Base-by-base conservation (phyloP, 73 alveolate genomes). In the Tetrahymena thermophila region DNA sequence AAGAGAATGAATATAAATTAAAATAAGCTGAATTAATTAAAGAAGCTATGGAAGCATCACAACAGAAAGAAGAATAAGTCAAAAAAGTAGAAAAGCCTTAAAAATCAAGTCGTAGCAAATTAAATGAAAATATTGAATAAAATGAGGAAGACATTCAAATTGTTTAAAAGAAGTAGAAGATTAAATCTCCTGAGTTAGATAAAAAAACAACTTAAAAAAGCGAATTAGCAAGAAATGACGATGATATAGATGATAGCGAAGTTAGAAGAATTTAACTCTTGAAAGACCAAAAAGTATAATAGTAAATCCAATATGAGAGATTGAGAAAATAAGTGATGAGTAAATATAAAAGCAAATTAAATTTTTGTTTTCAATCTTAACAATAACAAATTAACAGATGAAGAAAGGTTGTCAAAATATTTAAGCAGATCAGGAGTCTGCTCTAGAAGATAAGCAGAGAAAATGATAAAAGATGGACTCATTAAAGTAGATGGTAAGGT, bases 381-480 rank as follows among this genome's bases (percentile, higher is more conserved):
- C n/a, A 50, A 50, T 19, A 50, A 50, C 1, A n/a, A 31, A 71
- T 1, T n/a, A 19, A 71, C 0, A 71, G 89, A 71, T 71, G 89
- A 71, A 71, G 89, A 97, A 89, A 93, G 99, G 44, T 96, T 98
- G 15, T 95, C 98, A 38, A 98, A 98, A 83, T 94, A 98, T 40
- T 93, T 98, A 84, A 94, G 98, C 23, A 94, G 98, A 28, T 94
- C 97, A 85, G 98, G 98, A 13, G 94, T 98, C 34, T 98, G 99
- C 94, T 96, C 98, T 25, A 94, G 99, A 93, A 95, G 99, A 85
- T 94, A 96, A 94, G 99, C 99, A 37, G 99, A 98, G 89, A 94
- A 96, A 83, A 58, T 98, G 94, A 96, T 98, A 25, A 94, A 94
- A 85, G 96, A 97, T 85, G 98, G 99, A 0, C 94, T 98, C 98